These are phyloP conservation scores for Echria macrotheca DNA, from an alignment of 495 filamentous ascomycete species.

Conservation along the genomic window DNA sequence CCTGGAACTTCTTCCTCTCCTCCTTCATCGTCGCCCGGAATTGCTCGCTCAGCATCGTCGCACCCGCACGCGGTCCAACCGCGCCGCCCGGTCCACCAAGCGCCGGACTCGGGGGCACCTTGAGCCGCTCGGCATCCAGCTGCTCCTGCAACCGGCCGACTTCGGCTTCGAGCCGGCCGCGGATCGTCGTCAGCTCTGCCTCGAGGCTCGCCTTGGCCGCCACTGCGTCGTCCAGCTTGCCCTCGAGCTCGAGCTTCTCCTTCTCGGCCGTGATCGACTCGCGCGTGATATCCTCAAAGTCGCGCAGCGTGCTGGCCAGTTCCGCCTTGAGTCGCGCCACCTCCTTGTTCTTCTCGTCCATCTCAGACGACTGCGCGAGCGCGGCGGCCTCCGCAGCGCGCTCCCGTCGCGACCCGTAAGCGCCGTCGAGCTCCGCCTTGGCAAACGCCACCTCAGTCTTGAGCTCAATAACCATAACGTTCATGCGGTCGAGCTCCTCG, in stretches of 20 bases:
- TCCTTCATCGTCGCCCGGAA: constrained; percentile 41
- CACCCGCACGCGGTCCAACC: constrained; percentile 18
- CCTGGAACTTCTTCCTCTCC: constrained; percentile 48
- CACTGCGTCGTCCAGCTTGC: constrained; percentile 41
- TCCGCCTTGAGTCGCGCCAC: constrained; percentile 68
- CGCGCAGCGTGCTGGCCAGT: constrained; percentile 71
- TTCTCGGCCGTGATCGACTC: constrained; percentile 82
- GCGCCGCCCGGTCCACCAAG: background rate
- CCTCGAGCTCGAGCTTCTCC: constrained; percentile 70
- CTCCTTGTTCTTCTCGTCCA: constrained; percentile 57
- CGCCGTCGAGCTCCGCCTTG: constrained; percentile 90
- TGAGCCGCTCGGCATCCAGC: constrained; percentile 40
- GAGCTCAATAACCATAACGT: constrained; percentile 75
- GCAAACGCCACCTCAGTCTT: constrained; percentile 89
- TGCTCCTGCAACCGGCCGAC: constrained; percentile 37
- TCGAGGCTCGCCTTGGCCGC: constrained; percentile 29
- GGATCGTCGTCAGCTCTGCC: constrained; percentile 30
- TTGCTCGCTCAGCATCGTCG: constrained; percentile 35
- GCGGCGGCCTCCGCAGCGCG: constrained; percentile 71
- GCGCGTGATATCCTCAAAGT: constrained; percentile 83
- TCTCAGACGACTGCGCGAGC: constrained; percentile 59
- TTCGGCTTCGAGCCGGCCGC: constrained; percentile 30
- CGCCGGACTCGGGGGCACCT: constrained; percentile 18
- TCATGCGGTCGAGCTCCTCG: constrained; percentile 65
- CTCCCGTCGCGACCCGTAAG: constrained; percentile 74